These are phyloP conservation scores for Aspergillus caelatus DNA, from an alignment of 2,329 filamentous ascomycete genomes.

Conservation along the genomic window DNA sequence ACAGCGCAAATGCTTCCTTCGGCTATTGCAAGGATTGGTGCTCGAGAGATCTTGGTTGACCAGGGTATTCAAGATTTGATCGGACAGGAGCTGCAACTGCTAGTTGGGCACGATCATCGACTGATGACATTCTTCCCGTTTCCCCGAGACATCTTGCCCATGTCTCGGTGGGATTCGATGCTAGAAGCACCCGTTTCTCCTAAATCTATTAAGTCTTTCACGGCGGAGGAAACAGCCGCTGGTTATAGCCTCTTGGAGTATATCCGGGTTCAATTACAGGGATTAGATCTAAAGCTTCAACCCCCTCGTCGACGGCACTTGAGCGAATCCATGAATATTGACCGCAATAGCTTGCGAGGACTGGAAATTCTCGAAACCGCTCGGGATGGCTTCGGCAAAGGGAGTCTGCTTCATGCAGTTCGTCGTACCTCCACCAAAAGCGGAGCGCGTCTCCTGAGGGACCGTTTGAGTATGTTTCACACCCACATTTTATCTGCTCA, in stretches of 20 bases:
- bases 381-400: slow-evolving; percentile 74
- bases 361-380: slow-evolving; percentile 88
- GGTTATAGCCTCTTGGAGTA: slow-evolving; percentile 84
- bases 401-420: slow-evolving; percentile 87
- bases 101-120: slow-evolving; percentile 75
- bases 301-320: slow-evolving; percentile 74
- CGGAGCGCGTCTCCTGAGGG: slow-evolving; percentile 78
- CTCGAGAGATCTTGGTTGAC: slow-evolving; percentile 82
- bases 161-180: slow-evolving; percentile 73
- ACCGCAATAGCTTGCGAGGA: slow-evolving; percentile 86
- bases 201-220: slow-evolving; percentile 61
- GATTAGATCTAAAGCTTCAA: slow-evolving; percentile 78
- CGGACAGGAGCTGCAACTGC: slow-evolving; percentile 63
- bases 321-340: slow-evolving; percentile 82
- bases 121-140: slow-evolving; percentile 71
- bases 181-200: slow-evolving; percentile 71
- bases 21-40: slow-evolving; percentile 77
- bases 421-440: slow-evolving; percentile 89
- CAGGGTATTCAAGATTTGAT: slow-evolving; percentile 61
- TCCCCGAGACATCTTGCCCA: slow-evolving; percentile 46
- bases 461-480: slow-evolving; percentile 69
- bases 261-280: slow-evolving; percentile 75
- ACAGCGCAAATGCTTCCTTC: slow-evolving; percentile 74
- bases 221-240: slow-evolving; percentile 69
- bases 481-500: slow-evolving; percentile 8